Base-by-base conservation (phyloP, 2,329 filamentous ascomycete species). In the Verruconis gallopava region DNA sequence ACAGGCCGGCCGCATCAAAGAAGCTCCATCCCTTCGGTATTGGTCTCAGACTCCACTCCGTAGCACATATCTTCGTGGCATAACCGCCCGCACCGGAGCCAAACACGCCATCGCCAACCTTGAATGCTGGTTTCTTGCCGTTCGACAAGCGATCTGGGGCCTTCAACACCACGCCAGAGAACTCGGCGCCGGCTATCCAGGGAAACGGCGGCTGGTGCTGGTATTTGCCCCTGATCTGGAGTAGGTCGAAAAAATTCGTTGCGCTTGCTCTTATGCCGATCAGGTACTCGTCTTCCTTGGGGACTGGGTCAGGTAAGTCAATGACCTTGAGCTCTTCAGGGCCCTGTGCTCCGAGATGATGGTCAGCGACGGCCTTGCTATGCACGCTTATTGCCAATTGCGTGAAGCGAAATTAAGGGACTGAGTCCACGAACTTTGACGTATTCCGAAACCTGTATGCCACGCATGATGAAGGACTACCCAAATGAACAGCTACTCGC, bases 171-270 rank as follows among this genome's bases (percentile, higher is more conserved):
- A 77, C 70, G 49, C 89, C 89, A 18, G 84, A 76, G 65, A 95
- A 96, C 58, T 96, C 89, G 55, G 75, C 75, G 46, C 89, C 89
- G 1, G 85, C 77, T 38, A 89, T 66, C 86, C 88, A 94, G 21
- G 88, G 88, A 38, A 95, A 78, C 0, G 81, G 77, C 0, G 86
- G 86, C 54, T 95, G 88, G 57, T 85, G 73, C 58, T 96, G 89
- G 64, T 96, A 96, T 73, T 93, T 93, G 44, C 89, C 89, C 55
- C 85, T 81, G 55, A 95, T 85, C 58, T 96, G 89, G 42, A 96
- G 76, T 44, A 94, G 81, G 60, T 96, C 89, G 68, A 95, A 96
- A 73, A 96, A 96, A 66, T 96, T 96, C 54, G 85, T 84, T 15
- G 85, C 89, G 1, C 82, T 74, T 37, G 89, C 85, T 62, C 85